Percentiles rank a stretch among this genome's conserved stretches.
Evolutionary conservation across 352 stramenopile species (phyloP).

Genomic region (Pythium insidiosum): DNA sequence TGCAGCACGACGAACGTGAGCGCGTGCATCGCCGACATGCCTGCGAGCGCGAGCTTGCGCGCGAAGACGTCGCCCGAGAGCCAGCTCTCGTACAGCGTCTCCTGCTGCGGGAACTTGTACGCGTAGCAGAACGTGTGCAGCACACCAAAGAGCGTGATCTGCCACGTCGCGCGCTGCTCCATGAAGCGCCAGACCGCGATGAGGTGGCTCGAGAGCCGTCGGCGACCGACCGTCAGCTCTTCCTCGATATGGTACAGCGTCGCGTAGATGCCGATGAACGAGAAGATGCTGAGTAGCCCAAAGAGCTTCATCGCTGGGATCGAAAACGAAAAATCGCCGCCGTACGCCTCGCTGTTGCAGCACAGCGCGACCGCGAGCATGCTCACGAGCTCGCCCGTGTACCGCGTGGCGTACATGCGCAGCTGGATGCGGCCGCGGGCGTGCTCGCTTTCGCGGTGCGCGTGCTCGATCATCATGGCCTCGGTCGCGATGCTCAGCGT

Average conservation of each 20-base stretch:
- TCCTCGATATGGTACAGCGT: background rate
- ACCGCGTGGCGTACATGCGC: constrained; percentile 6
- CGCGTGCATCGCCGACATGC: background rate
- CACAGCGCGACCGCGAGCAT: constrained; percentile 1
- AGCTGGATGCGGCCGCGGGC: constrained; percentile 14
- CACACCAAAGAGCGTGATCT: constrained; percentile 12
- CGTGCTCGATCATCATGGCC: constrained; percentile 18
- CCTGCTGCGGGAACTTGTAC: constrained; percentile 1
- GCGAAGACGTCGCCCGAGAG: background rate
- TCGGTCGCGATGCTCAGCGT: constrained; percentile 8
- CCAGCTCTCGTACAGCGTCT: too few relatives aligned
- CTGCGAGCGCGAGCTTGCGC: background rate
- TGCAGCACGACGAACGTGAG: too few relatives aligned
- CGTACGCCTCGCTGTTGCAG: background rate
- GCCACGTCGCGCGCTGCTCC: constrained; percentile 2
- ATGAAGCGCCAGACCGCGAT: constrained; percentile 7
- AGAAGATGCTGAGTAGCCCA: background rate
- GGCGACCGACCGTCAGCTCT: background rate
- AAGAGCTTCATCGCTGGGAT: too few relatives aligned
- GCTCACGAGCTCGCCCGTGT: constrained; percentile 7
- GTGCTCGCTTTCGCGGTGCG: constrained; percentile 9
- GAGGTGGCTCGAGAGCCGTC: too few relatives aligned
- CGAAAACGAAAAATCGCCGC: background rate
- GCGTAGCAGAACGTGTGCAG: constrained; percentile 6
- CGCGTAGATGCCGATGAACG: background rate